Base-by-base conservation (phyloP, 2,329 filamentous ascomycete species). In the Neofusicoccum kwambonambiense region DNA sequence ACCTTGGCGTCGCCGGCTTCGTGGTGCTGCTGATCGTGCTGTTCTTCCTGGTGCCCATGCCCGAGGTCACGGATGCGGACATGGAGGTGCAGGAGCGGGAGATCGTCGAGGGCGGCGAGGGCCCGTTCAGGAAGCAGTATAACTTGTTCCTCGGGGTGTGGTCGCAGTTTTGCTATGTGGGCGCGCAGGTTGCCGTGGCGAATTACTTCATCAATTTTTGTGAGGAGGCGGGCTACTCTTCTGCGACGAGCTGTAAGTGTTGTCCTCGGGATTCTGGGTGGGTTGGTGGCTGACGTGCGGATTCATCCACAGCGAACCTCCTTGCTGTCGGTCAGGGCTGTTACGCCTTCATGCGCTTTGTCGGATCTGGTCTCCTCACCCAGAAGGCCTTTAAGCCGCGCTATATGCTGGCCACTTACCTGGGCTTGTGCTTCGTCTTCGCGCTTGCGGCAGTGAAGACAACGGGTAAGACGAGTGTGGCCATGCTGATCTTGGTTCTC, bases 41-140 rank as follows among this genome's bases (percentile, higher is more conserved):
- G 2, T 88, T 87, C 72, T 87, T 84, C 71, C 88, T 88, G 69
- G 76, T 88, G 1, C 86, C 86, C 2, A 78, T 89, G 1, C 86
- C 86, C 0, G 86, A 89, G 75, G 86, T 86, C 1, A 85, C 85
- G 1, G 86, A 88, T 68, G 80, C 82, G n/a, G 86, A 89, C 67
- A 76, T 89, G 6, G 83, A 86, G n/a, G 17, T 45, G 2, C 65
- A 66, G 47, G 65, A 66, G 62, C 35, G 45, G 37, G 54, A 64
- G 42, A 64, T 57, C 6, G 37, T 22, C 27, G 65, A 54, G 8
- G 34, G 42, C 8, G 54, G 27, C 13, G 17, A 44, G 17, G 47
- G 39, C 12, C 65, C 68, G n/a, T 65, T 70, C n/a, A 39, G 52
- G 17, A 68, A 69, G 49, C 68, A 69, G 65, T 70, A 70, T 42